phyloP scores from a whole-genome alignment of 352 stramenopile genomes.

The Globisporangium alternatum region DNA sequence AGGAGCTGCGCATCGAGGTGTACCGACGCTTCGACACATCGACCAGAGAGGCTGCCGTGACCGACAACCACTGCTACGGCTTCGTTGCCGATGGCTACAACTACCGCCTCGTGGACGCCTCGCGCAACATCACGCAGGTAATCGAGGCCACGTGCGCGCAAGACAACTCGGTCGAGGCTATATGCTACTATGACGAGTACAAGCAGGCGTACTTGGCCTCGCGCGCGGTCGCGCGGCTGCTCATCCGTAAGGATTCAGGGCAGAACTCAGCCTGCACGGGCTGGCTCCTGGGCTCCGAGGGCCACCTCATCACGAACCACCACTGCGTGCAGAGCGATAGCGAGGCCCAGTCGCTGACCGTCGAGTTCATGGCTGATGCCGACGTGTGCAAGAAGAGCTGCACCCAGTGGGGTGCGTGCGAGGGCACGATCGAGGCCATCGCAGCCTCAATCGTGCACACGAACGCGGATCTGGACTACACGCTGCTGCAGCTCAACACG shows the following conservation, averaged over 20 bases:
- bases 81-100: conserved; percentile 51
- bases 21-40: conserved; percentile 28
- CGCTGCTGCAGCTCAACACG: conserved; percentile 47
- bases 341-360: conserved; percentile 36
- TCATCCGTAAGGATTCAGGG: conserved; percentile 39
- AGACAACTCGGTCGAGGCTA: conserved; percentile 59
- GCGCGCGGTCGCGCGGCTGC: conserved; percentile 44
- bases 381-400: conserved; percentile 35
- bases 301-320: conserved; percentile 71
- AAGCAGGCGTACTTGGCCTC: conserved; percentile 37
- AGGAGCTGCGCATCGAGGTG: conserved; percentile 56
- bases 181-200: conserved; percentile 45
- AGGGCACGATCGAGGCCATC: conserved; percentile 41
- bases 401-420: conserved; percentile 33
- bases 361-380: conserved; percentile 67
- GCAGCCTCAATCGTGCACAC: conserved; percentile 41
- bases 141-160: conserved; percentile 47
- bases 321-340: conserved; percentile 51
- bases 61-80: conserved; percentile 40
- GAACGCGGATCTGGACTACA: conserved; percentile 54
- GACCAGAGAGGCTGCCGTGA: not conserved
- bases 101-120: conserved; percentile 41
- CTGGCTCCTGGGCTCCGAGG: conserved; percentile 56
- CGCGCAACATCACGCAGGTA: conserved; percentile 37
- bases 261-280: conserved; percentile 43